Conservation (phyloP, 148 eudicot species). For the Cornus suecica region DNA sequence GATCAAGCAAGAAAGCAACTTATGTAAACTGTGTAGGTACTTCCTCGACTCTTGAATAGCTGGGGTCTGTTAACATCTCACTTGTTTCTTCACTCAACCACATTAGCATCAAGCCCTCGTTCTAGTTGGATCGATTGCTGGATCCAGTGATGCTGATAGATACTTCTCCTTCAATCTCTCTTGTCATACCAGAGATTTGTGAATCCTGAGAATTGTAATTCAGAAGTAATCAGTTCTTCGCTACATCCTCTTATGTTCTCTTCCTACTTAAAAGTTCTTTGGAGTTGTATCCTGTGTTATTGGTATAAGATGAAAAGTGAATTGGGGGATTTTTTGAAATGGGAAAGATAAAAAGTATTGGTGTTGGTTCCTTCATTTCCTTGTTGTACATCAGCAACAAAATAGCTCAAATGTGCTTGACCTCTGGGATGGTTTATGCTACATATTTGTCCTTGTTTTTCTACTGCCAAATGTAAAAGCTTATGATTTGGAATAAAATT, state of each 20-base stretch:
- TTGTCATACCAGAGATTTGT: not conserved
- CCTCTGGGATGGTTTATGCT: too few relatives aligned
- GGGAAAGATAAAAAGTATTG: not conserved
- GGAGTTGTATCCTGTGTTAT: not conserved
- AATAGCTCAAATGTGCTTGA: not conserved
- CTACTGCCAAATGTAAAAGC: too few relatives aligned
- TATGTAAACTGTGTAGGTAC: not conserved
- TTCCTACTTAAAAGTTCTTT: not conserved
- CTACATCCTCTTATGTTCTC: not conserved
- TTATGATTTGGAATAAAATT: not conserved
- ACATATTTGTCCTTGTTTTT: too few relatives aligned
- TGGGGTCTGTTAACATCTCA: slow-evolving; percentile 7
- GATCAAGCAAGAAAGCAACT: slow-evolving; percentile 9
- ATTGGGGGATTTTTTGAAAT: slow-evolving; percentile 8
- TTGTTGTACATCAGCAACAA: not conserved
- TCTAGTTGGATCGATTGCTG: not conserved
- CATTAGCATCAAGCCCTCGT: not conserved
- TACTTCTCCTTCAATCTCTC: not conserved
- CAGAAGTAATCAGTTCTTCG: not conserved
- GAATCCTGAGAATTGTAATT: not conserved
- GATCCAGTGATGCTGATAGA: not conserved
- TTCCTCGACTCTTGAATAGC: not conserved
- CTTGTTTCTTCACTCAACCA: not conserved
- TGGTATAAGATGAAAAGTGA: slow-evolving; percentile 1
- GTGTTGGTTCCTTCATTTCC: slow-evolving; percentile 16